These are phyloP conservation scores for Chaetomium tenue DNA, from an alignment of 495 filamentous ascomycete genomes.

Conservation along the genomic window DNA sequence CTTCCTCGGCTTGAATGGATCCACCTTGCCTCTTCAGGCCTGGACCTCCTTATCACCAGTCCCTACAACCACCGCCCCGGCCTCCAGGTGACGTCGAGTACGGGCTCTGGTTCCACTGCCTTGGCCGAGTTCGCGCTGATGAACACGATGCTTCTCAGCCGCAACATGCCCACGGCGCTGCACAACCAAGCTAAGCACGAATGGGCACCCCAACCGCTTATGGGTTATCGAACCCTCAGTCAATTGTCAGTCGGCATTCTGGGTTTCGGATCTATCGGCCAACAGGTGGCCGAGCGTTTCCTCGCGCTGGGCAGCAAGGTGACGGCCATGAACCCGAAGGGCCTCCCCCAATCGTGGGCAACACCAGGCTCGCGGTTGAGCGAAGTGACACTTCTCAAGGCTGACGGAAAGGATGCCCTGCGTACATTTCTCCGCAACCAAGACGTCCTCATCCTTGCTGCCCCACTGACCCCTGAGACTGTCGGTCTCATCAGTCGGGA, in stretches of 20 bases:
- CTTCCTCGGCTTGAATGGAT: conserved; percentile 8
- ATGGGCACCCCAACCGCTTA: neutral
- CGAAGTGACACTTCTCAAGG: neutral
- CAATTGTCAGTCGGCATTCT: conserved; percentile 9
- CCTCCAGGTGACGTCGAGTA: conserved; percentile 5
- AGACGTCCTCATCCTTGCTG: conserved; percentile 6
- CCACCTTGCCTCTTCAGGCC: neutral
- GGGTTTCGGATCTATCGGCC: conserved; percentile 6
- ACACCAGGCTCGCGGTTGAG: neutral
- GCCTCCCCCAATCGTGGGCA: neutral
- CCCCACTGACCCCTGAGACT: neutral
- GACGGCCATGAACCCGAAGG: conserved; percentile 7
- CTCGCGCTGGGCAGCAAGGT: neutral
- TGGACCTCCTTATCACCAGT: neutral
- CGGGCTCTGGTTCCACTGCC: neutral
- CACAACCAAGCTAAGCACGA: neutral
- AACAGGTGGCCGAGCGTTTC: conserved; percentile 5
- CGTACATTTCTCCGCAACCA: neutral
- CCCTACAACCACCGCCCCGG: conserved; percentile 6
- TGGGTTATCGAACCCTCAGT: conserved; percentile 1
- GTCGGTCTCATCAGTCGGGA: neutral
- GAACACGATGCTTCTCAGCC: conserved; percentile 9
- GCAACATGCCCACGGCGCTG: conserved; percentile 2
- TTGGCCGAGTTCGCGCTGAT: conserved; percentile 8
- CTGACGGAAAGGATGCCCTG: neutral